phyloP scores from a whole-genome alignment of 2,329 filamentous ascomycete genomes.

The Aspergillus ochraceoroseus region DNA sequence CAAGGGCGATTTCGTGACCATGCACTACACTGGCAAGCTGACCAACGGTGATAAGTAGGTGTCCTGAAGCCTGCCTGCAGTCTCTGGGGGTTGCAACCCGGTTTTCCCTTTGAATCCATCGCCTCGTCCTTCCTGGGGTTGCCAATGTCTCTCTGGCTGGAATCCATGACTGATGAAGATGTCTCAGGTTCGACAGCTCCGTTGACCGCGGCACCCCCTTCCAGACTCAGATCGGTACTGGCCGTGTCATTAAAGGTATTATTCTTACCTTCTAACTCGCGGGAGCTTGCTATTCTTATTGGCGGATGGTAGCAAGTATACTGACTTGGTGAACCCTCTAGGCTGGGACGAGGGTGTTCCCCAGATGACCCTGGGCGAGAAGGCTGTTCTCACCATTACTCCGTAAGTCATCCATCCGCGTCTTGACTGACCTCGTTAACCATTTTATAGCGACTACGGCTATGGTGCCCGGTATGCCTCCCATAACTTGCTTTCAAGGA shows the following conservation, averaged over 20 bases:
- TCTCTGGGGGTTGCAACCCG: constrained; percentile 66
- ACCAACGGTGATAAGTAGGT: constrained; percentile 49
- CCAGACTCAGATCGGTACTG: constrained; percentile 70
- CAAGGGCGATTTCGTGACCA: constrained; percentile 68
- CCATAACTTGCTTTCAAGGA: too few relatives aligned
- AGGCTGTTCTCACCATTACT: constrained; percentile 75
- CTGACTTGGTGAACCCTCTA: constrained; percentile 1
- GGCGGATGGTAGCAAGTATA: constrained; percentile 1
- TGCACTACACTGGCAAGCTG: constrained; percentile 78
- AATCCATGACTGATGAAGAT: not conserved
- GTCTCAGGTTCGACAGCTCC: constrained; percentile 78
- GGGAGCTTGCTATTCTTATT: not conserved
- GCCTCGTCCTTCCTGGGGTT: not conserved
- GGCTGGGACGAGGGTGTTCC: constrained; percentile 82
- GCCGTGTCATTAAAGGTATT: constrained; percentile 77
- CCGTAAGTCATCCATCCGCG: constrained; percentile 50
- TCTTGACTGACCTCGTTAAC: not conserved
- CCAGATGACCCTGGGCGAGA: constrained; percentile 86
- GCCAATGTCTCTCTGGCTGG: not conserved
- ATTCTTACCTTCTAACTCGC: constrained; percentile 16
- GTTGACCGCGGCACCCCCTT: constrained; percentile 69
- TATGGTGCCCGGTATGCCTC: too few relatives aligned
- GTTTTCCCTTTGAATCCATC: constrained; percentile 46
- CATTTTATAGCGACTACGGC: too few relatives aligned
- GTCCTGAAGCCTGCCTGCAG: too few relatives aligned